phyloP scores from a whole-genome alignment of 352 stramenopile genomes.

The Globisporangium acanthophoron region DNA sequence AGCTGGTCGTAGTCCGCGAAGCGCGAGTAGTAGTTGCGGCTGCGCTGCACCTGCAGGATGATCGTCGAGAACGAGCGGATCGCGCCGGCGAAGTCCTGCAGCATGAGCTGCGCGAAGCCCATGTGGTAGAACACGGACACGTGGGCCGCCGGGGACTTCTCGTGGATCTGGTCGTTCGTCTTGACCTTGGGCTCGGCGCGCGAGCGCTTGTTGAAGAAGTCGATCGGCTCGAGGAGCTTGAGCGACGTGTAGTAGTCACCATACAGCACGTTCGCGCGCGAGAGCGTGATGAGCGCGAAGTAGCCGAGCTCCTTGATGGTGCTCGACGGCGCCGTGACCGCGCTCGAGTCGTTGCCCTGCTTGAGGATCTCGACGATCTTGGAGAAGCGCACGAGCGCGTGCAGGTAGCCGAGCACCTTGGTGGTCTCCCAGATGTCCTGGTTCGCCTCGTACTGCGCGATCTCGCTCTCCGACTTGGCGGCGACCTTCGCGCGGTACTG shows the following conservation, averaged over 20 bases:
- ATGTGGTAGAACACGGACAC: slow-evolving; percentile 97
- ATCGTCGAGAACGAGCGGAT: slow-evolving; percentile 87
- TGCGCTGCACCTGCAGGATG: slow-evolving; percentile 87
- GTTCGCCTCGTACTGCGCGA: slow-evolving; percentile 58
- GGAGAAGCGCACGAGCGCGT: slow-evolving; percentile 89
- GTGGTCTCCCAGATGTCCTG: slow-evolving; percentile 94
- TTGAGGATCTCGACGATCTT: slow-evolving; percentile 90
- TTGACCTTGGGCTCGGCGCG: slow-evolving; percentile 32
- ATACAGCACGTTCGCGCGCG: slow-evolving; percentile 94
- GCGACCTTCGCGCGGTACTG: slow-evolving; percentile 91
- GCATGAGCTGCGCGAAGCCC: slow-evolving; percentile 96
- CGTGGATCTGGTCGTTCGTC: slow-evolving; percentile 77
- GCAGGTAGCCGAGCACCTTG: slow-evolving; percentile 95
- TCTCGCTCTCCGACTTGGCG: slow-evolving; percentile 56
- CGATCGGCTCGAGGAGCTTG: slow-evolving; percentile 87
- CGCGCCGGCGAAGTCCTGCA: slow-evolving; percentile 94
- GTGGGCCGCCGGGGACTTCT: slow-evolving; percentile 89
- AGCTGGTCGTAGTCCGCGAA: slow-evolving; percentile 93
- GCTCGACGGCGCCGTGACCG: slow-evolving; percentile 41
- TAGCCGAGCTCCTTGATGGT: slow-evolving; percentile 92
- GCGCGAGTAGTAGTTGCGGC: slow-evolving; percentile 87
- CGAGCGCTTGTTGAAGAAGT: slow-evolving; percentile 84
- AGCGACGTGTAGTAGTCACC: slow-evolving; percentile 96
- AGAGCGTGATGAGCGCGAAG: slow-evolving; percentile 94
- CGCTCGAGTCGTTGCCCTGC: slow-evolving; percentile 23